A percentile compares a stretch with the other conserved stretches of the same genome.
phyloP scores from a whole-genome alignment of 257 asterid genomes.

The Solanum pinnatisectum region DNA sequence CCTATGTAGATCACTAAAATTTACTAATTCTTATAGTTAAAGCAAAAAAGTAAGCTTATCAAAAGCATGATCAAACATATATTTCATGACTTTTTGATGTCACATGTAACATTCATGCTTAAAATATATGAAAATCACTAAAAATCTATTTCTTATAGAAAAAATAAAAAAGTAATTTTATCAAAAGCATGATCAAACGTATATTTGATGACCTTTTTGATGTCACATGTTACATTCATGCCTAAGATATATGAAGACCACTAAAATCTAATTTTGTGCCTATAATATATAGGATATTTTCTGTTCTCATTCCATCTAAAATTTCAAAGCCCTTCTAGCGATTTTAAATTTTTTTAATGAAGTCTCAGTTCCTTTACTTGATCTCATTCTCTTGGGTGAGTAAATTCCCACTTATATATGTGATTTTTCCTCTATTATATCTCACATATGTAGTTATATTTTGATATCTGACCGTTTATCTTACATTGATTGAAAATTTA shows the following conservation, averaged over 20 bases:
- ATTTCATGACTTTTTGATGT: not conserved
- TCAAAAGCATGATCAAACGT: not conserved
- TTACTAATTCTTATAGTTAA: too few relatives aligned
- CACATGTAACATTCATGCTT: not conserved
- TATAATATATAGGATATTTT: not conserved
- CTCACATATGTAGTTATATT: too few relatives aligned
- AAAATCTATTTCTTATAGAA: not conserved
- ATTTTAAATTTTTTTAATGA: not conserved
- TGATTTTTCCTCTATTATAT: not conserved
- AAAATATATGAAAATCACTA: too few relatives aligned
- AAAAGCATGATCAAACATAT: not conserved
- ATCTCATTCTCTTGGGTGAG: not conserved
- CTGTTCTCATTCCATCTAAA: not conserved
- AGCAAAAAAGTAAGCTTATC: not conserved
- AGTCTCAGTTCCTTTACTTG: not conserved
- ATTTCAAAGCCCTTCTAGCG: not conserved
- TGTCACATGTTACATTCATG: not conserved
- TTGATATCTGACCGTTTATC: too few relatives aligned
- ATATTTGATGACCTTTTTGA: not conserved
- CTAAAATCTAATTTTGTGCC: not conserved
- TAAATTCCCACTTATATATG: not conserved
- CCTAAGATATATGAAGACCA: not conserved
- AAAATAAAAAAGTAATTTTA: not conserved
- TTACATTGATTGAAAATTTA: not conserved
- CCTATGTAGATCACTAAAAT: not conserved